Conservation (phyloP, 2,329 filamentous ascomycete genomes). For the Pseudofabraea citricarpa region DNA sequence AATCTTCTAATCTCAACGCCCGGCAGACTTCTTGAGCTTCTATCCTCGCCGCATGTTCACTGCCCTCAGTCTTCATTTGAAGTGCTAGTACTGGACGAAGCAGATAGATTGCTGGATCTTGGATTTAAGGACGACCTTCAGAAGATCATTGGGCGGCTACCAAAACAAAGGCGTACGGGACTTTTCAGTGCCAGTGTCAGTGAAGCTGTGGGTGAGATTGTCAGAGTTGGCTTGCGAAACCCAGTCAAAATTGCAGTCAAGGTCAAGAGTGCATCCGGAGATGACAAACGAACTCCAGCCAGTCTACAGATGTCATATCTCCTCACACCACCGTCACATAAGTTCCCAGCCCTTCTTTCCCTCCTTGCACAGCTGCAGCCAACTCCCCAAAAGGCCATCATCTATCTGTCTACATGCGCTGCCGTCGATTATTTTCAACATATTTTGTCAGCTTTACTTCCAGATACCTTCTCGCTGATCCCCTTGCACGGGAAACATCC, state of each 20-base stretch:
- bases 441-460: constrained; percentile 69
- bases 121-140: constrained; percentile 92
- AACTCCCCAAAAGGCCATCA: constrained; percentile 76
- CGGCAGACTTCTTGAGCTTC: constrained; percentile 80
- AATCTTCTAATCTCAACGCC: constrained; percentile 91
- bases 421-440: constrained; percentile 92
- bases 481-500: constrained; percentile 91
- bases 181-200: constrained; percentile 95
- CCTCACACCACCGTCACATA: constrained; percentile 69
- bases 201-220: constrained; percentile 89
- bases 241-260: constrained; percentile 93
- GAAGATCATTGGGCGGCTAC: constrained; percentile 75
- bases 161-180: constrained; percentile 89
- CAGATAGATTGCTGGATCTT: constrained; percentile 84
- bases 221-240: constrained; percentile 86
- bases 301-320: constrained; percentile 91
- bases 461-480: constrained; percentile 62
- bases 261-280: constrained; percentile 72
- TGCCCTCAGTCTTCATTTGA: constrained; percentile 88
- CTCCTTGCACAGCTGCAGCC: constrained; percentile 68
- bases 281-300: constrained; percentile 85
- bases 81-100: constrained; percentile 88
- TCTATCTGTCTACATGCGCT: constrained; percentile 91
- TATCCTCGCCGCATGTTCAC: constrained; percentile 82
- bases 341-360: constrained; percentile 68